phyloP scores from a whole-genome alignment of 495 filamentous ascomycete species.

The Platismatia glauca region DNA sequence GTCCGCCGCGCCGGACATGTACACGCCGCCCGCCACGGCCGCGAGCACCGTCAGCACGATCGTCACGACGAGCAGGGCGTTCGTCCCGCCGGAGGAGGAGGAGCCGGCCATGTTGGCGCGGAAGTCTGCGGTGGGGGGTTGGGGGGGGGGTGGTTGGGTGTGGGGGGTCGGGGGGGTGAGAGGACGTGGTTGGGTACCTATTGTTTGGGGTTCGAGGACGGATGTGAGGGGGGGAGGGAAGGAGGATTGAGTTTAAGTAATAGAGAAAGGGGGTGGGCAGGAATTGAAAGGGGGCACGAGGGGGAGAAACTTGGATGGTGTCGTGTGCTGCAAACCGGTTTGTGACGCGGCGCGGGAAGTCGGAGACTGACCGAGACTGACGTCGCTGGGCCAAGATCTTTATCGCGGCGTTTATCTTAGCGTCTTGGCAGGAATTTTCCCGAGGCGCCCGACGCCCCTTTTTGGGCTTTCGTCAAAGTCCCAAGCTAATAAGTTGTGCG shows the following conservation, averaged over 20 bases:
- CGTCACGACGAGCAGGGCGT: neutral
- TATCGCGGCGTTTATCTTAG: neutral
- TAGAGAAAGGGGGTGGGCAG: no score
- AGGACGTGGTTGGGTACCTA: neutral
- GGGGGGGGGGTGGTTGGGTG: neutral
- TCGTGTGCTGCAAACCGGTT: neutral
- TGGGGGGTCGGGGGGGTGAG: neutral
- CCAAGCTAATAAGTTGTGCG: no score
- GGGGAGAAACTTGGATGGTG: neutral
- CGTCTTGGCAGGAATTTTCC: neutral
- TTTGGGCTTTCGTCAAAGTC: no score
- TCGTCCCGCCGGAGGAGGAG: no score
- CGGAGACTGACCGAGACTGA: neutral
- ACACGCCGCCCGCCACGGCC: slow-evolving; percentile 3
- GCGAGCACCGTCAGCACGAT: neutral
- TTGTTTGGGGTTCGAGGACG: no score
- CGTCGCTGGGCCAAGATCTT: neutral
- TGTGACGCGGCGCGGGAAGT: neutral
- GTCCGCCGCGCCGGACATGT: slow-evolving; percentile 14
- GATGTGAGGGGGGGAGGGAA: no score
- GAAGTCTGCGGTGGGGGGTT: no score
- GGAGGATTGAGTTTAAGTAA: no score
- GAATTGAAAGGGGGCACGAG: no score
- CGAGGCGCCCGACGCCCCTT: no score
- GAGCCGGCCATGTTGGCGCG: slow-evolving; percentile 3